Evolutionary conservation across 441 rosid species (phyloP).

Genomic region (Bocquillonia castaneifolia): DNA sequence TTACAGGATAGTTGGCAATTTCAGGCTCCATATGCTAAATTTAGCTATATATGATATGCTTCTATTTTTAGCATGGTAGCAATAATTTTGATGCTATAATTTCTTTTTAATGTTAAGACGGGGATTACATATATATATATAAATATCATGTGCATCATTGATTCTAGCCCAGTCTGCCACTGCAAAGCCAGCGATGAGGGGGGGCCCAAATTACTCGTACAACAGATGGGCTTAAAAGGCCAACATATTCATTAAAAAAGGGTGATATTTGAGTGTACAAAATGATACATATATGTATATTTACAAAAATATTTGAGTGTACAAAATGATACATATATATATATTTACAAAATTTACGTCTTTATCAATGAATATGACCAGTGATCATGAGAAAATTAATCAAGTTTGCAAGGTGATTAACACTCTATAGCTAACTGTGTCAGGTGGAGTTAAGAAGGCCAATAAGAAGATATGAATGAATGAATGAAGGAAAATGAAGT

Average conservation of each 20-base stretch:
- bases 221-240: neutral
- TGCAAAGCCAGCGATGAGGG: neutral
- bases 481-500: neutral
- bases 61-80: neutral
- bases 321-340: too few relatives aligned
- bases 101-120: neutral
- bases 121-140: too few relatives aligned
- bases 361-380: neutral
- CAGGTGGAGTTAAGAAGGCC: neutral
- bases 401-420: neutral
- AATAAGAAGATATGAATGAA: neutral
- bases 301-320: too few relatives aligned
- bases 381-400: neutral
- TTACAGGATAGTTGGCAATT: too few relatives aligned
- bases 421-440: neutral
- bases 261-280: neutral
- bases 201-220: neutral
- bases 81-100: neutral
- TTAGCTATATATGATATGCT: neutral
- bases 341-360: neutral
- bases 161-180: conserved; percentile 6
- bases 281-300: neutral
- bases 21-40: neutral
- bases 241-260: neutral
- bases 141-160: conserved; percentile 16